phyloP scores from a whole-genome alignment of 1,284 basidiomycete species.

The Tilletia walkeri region DNA sequence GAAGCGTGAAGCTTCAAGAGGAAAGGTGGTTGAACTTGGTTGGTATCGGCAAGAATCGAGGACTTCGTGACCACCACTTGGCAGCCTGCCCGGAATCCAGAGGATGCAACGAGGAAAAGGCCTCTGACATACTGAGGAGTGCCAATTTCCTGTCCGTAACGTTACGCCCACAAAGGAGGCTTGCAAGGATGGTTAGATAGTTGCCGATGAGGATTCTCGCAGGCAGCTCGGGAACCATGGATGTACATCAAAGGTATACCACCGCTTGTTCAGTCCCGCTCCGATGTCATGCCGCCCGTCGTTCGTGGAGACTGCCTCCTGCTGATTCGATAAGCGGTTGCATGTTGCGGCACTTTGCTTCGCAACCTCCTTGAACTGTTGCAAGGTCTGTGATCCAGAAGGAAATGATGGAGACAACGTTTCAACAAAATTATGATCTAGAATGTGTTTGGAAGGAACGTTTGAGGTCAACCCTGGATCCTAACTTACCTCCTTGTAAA shows the following conservation, averaged over 20 bases:
- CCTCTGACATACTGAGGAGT: too few species aligned
- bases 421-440: neutral
- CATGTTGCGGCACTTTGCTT: neutral
- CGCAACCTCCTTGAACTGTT: neutral
- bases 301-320: neutral
- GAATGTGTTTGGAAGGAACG: neutral
- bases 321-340: neutral
- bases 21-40: too few species aligned
- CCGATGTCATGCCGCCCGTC: neutral
- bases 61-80: too few species aligned
- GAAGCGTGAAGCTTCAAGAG: too few species aligned
- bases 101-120: too few species aligned
- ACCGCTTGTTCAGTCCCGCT: too few species aligned
- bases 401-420: neutral
- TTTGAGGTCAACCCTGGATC: neutral
- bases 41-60: too few species aligned
- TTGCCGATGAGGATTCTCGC: too few species aligned
- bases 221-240: neutral
- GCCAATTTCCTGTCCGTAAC: too few species aligned
- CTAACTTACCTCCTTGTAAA: constrained; percentile 2
- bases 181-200: too few species aligned
- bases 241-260: constrained; percentile 1
- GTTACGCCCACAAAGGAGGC: too few species aligned
- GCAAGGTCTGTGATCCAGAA: neutral
- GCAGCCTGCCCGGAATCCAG: too few species aligned